Evolutionary conservation across 495 filamentous ascomycete genomes (phyloP).

Genomic region (Daldinia decipiens): DNA sequence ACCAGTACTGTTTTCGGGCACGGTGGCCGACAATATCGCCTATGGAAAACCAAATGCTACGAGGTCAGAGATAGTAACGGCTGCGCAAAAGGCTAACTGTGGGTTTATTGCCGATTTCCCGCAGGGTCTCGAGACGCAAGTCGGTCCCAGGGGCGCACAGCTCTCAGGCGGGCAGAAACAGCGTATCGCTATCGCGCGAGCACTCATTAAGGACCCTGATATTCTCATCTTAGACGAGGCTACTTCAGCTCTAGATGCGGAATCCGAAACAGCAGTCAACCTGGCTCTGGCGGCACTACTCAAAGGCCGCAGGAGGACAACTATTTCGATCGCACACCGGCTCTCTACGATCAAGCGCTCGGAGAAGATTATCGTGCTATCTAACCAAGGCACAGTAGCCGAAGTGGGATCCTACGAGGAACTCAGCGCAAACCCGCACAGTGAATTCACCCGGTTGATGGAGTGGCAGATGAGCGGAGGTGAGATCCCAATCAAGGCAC

Average conservation of each 20-base stretch:
- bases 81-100: slow-evolving; percentile 95
- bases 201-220: slow-evolving; percentile 93
- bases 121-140: slow-evolving; percentile 92
- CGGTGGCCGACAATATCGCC: slow-evolving; percentile 95
- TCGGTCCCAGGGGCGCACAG: slow-evolving; percentile 91
- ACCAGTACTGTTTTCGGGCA: slow-evolving; percentile 94
- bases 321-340: slow-evolving; percentile 95
- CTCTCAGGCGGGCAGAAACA: slow-evolving; percentile 97
- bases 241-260: slow-evolving; percentile 93
- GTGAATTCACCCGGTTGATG: slow-evolving; percentile 94
- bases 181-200: slow-evolving; percentile 94
- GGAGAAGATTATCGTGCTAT: slow-evolving; percentile 90
- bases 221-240: slow-evolving; percentile 97
- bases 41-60: slow-evolving; percentile 88
- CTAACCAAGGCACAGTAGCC: slow-evolving; percentile 83
- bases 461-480: slow-evolving; percentile 98
- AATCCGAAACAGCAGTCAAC: slow-evolving; percentile 96
- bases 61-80: slow-evolving; percentile 81
- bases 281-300: slow-evolving; percentile 83
- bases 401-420: slow-evolving; percentile 86
- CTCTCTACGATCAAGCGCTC: slow-evolving; percentile 95
- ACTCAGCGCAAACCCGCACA: slow-evolving; percentile 73
- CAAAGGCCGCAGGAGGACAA: slow-evolving; percentile 81
- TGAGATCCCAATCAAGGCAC: slow-evolving; percentile 57
- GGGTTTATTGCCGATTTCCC: slow-evolving; percentile 96